Evolutionary conservation across 1,284 basidiomycete genomes (phyloP), one percentile per base, ranked within the genome.

Genomic region (Marasmius sp.): DNA sequence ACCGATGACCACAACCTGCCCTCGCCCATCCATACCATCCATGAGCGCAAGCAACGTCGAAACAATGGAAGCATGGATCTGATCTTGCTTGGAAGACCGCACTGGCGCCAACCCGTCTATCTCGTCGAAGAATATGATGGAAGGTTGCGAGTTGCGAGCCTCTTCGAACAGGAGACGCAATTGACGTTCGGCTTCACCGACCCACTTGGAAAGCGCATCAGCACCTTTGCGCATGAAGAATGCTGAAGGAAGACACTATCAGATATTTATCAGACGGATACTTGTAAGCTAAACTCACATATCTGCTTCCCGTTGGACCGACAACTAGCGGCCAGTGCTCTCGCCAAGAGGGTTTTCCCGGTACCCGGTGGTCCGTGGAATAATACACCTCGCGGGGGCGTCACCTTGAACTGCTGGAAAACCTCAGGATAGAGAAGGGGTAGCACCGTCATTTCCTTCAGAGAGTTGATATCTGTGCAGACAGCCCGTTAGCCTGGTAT

Each of bases 211-310:
- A 33, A 99, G 83, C 68, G 94, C 95, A 75, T 99, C 97, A 22
- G 97, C 97, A 45, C 97, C 97, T 77, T 99, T 99, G 56, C 97
- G 92, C 97, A 99, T 99, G 83, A 98, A 99, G 81, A 99, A 99
- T 1, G 95, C 93, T 95, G 66, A 2, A 47, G 54, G 47, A 52
- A 59, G 18, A 64, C 22, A 62, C 20, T 1, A 38, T 41, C 47
- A 33, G 20, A 33, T 36, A 41, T 12, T 27, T 45, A n/a, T 54
- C 7, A 18, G 43, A 56, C 41, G 10, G 10, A 16, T 16, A 57
- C 20, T 51, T 59, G 57, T 12, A 59, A 8, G 10, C 20, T 39
- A 9, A 5, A 60, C 39, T 64, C 70, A 95, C 94, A 92, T 45
- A 99, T 97, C 68, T 92, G 89, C 68, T 92, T 92, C 37, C 94